Evolutionary conservation across 2,329 filamentous ascomycete species (phyloP), one percentile per base, ranked within the genome.

Genomic region (Trichophyton rubrum): DNA sequence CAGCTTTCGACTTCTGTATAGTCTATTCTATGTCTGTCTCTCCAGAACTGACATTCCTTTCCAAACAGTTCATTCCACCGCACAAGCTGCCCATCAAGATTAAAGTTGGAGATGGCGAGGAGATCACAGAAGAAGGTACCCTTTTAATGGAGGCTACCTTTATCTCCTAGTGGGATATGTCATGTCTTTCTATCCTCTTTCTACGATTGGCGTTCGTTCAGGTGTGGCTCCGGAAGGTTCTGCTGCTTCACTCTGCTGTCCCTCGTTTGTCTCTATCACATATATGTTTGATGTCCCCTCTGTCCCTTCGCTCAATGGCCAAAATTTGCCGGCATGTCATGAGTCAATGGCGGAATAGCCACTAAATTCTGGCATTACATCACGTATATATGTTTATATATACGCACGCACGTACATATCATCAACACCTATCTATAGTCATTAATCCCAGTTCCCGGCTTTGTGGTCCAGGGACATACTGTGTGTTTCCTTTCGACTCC

Each of bases 141-240:
- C 76, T 95, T 60, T 95, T 95, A 75, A 84, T 83, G 61, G 93
- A 99, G 77, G 90, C 93, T 2, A 96, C 91, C n/a, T 99, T 97
- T 78, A 95, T 99, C 75, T 90, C 87, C 59, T 86, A 60, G 60
- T 65, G 56, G 38, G 27, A 43, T 43, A 43, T 51, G 11, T 22
- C 30, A 57, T 47, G 3, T 24, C 3, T 40, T 56, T n/a, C 45
- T 33, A 43, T 61, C 49, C 56, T 17, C 17, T 20, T 33, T n/a
- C 22, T 53, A 47, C 33, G 15, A 62, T 62, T 64, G 66, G 67
- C 66, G 59, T 61, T 64, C 55, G 56, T 60, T 64, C 55, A 53
- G 55, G 53, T 61, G 60, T 47, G 22, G 11, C 55, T n/a, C 33
- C 22, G 55, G 38, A 40, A 24, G 33, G 9, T 24, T 9, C 9